Evolutionary conservation across 768 basidiomycete species (phyloP), one percentile per base, ranked within the genome.

Genomic region (Pleurotus cornucopiae): DNA sequence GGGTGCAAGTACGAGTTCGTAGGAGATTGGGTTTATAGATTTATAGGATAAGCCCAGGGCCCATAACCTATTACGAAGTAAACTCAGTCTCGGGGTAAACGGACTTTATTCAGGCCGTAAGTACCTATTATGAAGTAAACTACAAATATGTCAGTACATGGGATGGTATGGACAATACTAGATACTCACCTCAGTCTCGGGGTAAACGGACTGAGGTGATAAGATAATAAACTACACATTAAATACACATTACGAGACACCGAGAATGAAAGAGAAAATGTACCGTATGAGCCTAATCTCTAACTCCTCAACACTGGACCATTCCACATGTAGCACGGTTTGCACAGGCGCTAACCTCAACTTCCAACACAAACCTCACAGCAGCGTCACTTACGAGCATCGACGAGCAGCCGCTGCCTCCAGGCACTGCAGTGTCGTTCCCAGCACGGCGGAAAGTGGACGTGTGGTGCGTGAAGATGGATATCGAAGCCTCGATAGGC

Each of bases 1-100:
- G 41, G 41, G 26, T 25, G 57, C 11, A 49, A 52, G 57, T 61
- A 18, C 13, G 54, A 56, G 23, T 16, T 9, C 40, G 3, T 23
- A 37, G 26, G 43, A 9, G 6, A 18, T 7, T 7, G 14, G 13
- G 2, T 18, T 26, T 6, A 3, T 14, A 16, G 9, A 13, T 11
- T 38, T n/a, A 37, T 16, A 5, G 41, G 41, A 18, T 18, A 43
- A 43, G 41, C 21, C 30, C 14, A 23, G 3, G 20, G 14, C 25
- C 46, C 16, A 26, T 39, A 26, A 38, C 37, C 39, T 43, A 43
- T 43, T 43, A 43, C 14, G 11, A 43, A 18, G 13, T 14, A 14
- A 14, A 43, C 41, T 43, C 41, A 43, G 41, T 43, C 41, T 43
- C 41, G 41, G 41, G 41, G 25, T 43, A 43, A 43, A 43, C 41